A percentile compares a stretch with the other conserved stretches of the same genome.
phyloP scores from a whole-genome alignment of 1,284 basidiomycete genomes.

The Ceratobasidium sp. region DNA sequence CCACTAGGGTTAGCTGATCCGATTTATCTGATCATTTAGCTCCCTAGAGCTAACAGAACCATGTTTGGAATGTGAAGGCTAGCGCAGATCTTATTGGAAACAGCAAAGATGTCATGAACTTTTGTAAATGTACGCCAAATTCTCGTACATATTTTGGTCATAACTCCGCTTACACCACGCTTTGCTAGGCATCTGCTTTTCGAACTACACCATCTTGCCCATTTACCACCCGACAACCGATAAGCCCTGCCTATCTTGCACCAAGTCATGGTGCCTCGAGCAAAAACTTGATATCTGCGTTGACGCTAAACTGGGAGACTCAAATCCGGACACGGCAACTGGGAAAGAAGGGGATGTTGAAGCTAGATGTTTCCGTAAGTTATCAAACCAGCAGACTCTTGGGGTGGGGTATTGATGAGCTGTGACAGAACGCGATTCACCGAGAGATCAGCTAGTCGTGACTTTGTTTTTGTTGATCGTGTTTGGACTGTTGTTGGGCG shows the following conservation, averaged over 20 bases:
- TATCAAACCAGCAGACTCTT: not conserved
- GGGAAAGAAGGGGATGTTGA: slow-evolving; percentile 97
- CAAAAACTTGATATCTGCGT: slow-evolving; percentile 89
- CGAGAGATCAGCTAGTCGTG: slow-evolving; percentile 89
- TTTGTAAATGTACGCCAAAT: slow-evolving; percentile 46
- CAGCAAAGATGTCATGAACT: slow-evolving; percentile 44
- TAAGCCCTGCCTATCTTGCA: slow-evolving; percentile 92
- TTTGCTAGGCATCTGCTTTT: slow-evolving; percentile 85
- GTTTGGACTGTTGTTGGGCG: slow-evolving; percentile 82
- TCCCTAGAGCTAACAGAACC: no score
- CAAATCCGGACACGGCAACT: slow-evolving; percentile 90
- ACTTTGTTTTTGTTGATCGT: slow-evolving; percentile 88
- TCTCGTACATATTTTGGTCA: not conserved
- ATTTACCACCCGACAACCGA: slow-evolving; percentile 84
- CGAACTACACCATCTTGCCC: slow-evolving; percentile 87
- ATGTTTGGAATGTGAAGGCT: not conserved
- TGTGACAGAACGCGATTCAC: slow-evolving; percentile 78
- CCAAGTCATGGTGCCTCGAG: slow-evolving; percentile 94
- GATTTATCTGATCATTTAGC: not conserved
- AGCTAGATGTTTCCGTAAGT: slow-evolving; percentile 93
- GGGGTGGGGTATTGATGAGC: not conserved
- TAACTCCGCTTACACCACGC: not conserved
- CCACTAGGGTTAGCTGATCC: slow-evolving; percentile 20
- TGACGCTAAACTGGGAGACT: slow-evolving; percentile 84
- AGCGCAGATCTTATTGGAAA: slow-evolving; percentile 44